phyloP scores from a whole-genome alignment of 2,329 filamentous ascomycete species.

The Ophiosphaerella herpotricha region DNA sequence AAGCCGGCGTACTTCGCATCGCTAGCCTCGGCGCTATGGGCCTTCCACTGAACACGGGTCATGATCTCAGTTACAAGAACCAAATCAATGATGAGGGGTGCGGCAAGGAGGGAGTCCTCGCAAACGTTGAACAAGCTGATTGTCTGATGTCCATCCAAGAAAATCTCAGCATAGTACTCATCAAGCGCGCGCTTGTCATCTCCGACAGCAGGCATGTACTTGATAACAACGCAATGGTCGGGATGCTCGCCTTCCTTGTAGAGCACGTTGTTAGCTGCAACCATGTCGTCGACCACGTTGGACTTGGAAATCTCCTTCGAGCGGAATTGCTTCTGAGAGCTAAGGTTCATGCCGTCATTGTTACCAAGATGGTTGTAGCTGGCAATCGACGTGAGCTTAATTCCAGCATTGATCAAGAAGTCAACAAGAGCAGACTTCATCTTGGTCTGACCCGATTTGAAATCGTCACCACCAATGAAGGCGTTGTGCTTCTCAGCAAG shows the following conservation, averaged over 20 bases:
- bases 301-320: constrained; percentile 99
- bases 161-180: constrained; percentile 99
- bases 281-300: constrained; percentile 99
- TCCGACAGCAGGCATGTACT: constrained; percentile 99
- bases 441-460: constrained; percentile 99
- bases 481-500: constrained; percentile 84
- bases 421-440: constrained; percentile 99
- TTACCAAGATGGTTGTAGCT: constrained; percentile 99
- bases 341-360: constrained; percentile 98
- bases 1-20: constrained; percentile 83
- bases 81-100: constrained; percentile 95
- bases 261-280: constrained; percentile 88
- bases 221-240: constrained; percentile 98
- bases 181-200: constrained; percentile 99
- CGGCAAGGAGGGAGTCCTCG: constrained; percentile 95
- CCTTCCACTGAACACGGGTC: constrained; percentile 95
- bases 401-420: constrained; percentile 97
- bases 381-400: constrained; percentile 97
- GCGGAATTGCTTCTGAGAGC: constrained; percentile 96
- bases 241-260: constrained; percentile 94
- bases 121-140: constrained; percentile 99
- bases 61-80: constrained; percentile 95
- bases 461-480: constrained; percentile 97
- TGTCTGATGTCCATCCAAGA: constrained; percentile 96
- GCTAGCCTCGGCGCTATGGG: constrained; percentile 54